A percentile compares a stretch with the other conserved stretches of the same genome.
Evolutionary conservation across 1,139 yeast genomes (phyloP).

Genomic region (Hansenula anomala): DNA sequence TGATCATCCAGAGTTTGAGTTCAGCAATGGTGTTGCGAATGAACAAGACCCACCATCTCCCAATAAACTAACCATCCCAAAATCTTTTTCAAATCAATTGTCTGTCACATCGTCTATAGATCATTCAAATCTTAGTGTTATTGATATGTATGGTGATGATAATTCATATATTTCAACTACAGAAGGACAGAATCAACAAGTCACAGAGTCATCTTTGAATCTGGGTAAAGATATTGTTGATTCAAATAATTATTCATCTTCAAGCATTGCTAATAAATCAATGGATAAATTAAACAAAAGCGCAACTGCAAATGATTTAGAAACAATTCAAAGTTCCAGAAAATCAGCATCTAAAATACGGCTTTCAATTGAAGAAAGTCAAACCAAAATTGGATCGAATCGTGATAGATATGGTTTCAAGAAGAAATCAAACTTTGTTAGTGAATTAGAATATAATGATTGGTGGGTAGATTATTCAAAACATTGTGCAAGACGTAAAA

Average conservation of each 20-base stretch:
- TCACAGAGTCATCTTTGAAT: too few species aligned
- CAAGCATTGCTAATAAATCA: too few species aligned
- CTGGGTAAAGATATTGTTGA: too few species aligned
- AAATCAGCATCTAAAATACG: constrained; percentile 16
- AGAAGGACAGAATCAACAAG: too few species aligned
- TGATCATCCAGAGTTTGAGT: constrained; percentile 3
- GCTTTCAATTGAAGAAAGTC: constrained; percentile 14
- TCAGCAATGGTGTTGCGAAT: neutral
- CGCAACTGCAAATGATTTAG: constrained; percentile 4
- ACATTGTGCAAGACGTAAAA: constrained; percentile 57
- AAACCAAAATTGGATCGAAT: constrained; percentile 16
- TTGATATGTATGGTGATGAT: constrained; percentile 20
- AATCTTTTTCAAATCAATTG: constrained; percentile 4
- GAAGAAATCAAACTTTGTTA: constrained; percentile 49
- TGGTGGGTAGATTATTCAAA: constrained; percentile 75
- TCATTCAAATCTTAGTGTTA: constrained; percentile 17
- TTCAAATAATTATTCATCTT: too few species aligned
- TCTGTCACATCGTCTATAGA: constrained; percentile 4
- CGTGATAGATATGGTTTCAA: constrained; percentile 85
- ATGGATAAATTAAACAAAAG: neutral
- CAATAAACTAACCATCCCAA: constrained; percentile 1
- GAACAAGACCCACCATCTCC: neutral
- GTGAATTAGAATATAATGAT: constrained; percentile 54
- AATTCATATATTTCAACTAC: neutral
- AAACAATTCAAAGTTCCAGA: constrained; percentile 11